A percentile compares a stretch with the other conserved stretches of the same genome.
These are phyloP conservation scores for Mycena haematopus DNA, from an alignment of 768 basidiomycete genomes.

Conservation along the genomic window DNA sequence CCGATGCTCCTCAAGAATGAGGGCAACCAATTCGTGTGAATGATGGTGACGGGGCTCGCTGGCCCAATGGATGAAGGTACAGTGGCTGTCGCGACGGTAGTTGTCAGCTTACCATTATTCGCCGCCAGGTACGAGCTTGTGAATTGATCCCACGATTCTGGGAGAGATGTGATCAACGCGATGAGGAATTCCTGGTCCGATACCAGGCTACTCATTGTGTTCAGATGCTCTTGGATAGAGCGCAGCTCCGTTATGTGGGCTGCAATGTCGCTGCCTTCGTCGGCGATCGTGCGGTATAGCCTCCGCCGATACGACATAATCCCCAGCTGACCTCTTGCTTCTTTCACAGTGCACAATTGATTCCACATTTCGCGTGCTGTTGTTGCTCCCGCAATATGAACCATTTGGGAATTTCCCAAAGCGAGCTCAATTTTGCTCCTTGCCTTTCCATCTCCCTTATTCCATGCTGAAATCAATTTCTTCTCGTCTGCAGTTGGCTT, in stretches of 20 bases:
- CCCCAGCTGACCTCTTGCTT: constrained; percentile 10
- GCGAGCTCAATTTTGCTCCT: constrained; percentile 18
- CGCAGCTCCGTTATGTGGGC: too few relatives aligned
- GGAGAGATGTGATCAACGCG: constrained; percentile 9
- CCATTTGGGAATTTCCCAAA: constrained; percentile 19
- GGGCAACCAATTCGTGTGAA: too few relatives aligned
- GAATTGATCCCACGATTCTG: too few relatives aligned
- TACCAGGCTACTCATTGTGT: constrained; percentile 18
- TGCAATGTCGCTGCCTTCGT: constrained; percentile 13
- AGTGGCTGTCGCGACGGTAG: background rate
- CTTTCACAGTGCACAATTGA: constrained; percentile 14
- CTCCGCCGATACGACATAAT: constrained; percentile 15
- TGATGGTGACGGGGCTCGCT: constrained; percentile 7
- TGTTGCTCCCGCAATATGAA: constrained; percentile 14
- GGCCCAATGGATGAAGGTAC: constrained; percentile 5
- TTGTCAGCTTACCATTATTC: constrained; percentile 12
- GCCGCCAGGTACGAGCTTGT: constrained; percentile 16
- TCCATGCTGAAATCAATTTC: constrained; percentile 5
- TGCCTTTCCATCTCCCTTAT: constrained; percentile 18
- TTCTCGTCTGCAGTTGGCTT: constrained; percentile 11
- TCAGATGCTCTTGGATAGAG: too few relatives aligned
- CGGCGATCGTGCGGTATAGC: constrained; percentile 13
- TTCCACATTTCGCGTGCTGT: constrained; percentile 12
- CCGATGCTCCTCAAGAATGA: too few relatives aligned
- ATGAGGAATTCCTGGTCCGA: constrained; percentile 20